Base-by-base conservation (phyloP, 1,139 yeast species). In the Geotrichum klebahnii region DNA sequence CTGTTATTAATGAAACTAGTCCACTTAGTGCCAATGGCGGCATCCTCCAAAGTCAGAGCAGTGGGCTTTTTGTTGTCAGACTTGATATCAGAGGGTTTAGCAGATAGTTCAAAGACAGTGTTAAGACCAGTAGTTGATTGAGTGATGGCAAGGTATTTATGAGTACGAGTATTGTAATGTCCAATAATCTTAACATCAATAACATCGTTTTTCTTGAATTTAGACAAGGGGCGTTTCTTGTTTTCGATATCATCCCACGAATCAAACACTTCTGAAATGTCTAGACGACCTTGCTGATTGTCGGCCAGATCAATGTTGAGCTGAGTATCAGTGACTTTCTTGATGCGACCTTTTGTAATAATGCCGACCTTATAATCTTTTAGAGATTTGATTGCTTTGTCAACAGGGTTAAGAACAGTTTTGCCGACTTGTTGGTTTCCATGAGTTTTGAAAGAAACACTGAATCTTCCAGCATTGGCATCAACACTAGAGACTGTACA, bases 231-330 rank as follows among this genome's bases (percentile, higher is more conserved):
- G 44, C 76, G 74, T 54, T 70, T 72, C 33, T 66, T 66, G 62
- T 87, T 81, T 51, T 73, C 69, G 47, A 88, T 84, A 34, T 81
- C 84, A 1, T 72, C 68, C 57, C 72, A 68, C 0, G 66, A 59
- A 46, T 80, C 82, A 67, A 79, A 84, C 49, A 85, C 73, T 66
- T 86, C 85, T 8, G 92, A 78, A 19, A 83, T 75, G 61, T 87
- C 96, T 51, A 90, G 71, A 64, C 95, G 78, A 39, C 96, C 97
- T 61, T 80, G 85, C 56, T 82, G 73, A 62, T 84, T 83, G 54
- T 84, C 95, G 44, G 94, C 90, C 50, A 89, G 71, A 53, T 77
- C 78, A 37, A 90, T 83, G 61, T 83, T 82, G 59, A 90, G 72
- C 67, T 87, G 94, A 9, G 89, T 81, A 46, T 79, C 81, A 62